phyloP scores from a whole-genome alignment of 2,329 filamentous ascomycete species.

The Alternaria panax region DNA sequence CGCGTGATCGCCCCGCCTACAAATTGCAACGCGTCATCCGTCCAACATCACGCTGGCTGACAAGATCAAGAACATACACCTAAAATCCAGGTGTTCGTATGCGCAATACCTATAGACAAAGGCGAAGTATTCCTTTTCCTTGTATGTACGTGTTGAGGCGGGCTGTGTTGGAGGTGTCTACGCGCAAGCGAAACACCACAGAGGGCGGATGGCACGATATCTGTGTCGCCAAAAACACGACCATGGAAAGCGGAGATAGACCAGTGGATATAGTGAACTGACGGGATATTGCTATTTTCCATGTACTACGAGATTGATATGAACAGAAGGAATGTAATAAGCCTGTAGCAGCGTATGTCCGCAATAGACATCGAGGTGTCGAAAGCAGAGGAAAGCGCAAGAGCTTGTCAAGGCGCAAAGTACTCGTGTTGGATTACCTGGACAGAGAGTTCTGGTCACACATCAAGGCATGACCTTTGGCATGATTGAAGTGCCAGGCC shows the following conservation, averaged over 20 bases:
- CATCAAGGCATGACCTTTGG: not conserved
- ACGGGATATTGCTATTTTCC: not conserved
- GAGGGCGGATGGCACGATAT: not conserved
- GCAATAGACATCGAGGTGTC: not conserved
- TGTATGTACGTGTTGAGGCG: not conserved
- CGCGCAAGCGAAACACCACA: constrained; percentile 4
- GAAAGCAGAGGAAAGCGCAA: not conserved
- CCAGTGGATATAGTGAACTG: not conserved
- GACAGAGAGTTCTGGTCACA: not conserved
- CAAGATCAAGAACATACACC: not conserved
- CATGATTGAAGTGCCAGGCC: not conserved
- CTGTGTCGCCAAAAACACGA: not conserved
- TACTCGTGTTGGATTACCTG: not conserved
- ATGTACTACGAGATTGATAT: not conserved
- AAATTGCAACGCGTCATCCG: constrained; percentile 12
- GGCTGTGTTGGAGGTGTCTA: not conserved
- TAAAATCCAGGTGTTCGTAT: not conserved
- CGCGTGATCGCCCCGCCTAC: constrained; percentile 22
- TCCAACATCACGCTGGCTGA: not conserved
- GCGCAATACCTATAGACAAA: not conserved
- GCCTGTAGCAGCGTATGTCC: not conserved
- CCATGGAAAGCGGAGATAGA: not conserved
- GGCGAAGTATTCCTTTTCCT: not conserved
- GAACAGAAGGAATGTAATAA: not conserved
- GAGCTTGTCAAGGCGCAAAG: not conserved